A percentile compares a stretch with the other conserved stretches of the same genome.
Conservation (phyloP, 1,284 basidiomycete genomes). For the Austropuccinia psidii region DNA sequence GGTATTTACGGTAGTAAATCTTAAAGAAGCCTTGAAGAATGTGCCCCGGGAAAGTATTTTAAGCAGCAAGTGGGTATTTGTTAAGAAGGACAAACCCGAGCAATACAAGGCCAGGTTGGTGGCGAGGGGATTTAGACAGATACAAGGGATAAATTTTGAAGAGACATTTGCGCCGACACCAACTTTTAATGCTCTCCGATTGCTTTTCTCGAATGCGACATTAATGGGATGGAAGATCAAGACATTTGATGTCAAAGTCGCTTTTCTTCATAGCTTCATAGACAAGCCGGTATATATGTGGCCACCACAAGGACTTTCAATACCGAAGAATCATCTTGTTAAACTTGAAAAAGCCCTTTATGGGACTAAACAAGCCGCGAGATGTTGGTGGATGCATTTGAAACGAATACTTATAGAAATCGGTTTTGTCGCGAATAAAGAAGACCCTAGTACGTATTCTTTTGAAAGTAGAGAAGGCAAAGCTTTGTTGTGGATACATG, state of each 20-base stretch:
- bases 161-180: not conserved
- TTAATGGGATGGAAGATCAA: not conserved
- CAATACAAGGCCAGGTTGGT: not conserved
- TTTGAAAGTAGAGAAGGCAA: not conserved
- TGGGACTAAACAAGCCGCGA: not conserved
- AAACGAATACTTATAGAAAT: not conserved
- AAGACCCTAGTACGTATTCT: not conserved
- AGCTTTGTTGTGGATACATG: slow-evolving; percentile 10
- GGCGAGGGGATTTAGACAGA: not conserved
- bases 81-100: not conserved
- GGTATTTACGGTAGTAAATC: too few relatives aligned
- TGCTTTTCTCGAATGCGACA: not conserved
- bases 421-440: not conserved
- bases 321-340: not conserved
- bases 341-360: slow-evolving; percentile 1
- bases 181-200: not conserved
- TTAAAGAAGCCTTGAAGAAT: too few relatives aligned
- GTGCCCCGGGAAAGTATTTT: not conserved
- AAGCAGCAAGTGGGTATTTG: not conserved
- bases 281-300: not conserved
- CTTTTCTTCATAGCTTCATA: not conserved
- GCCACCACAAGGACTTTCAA: not conserved
- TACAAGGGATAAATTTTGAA: not conserved
- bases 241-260: not conserved
- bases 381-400: slow-evolving; percentile 15